Evolutionary conservation across 2,329 filamentous ascomycete genomes (phyloP).

Genomic region (Ramularia endophylla): DNA sequence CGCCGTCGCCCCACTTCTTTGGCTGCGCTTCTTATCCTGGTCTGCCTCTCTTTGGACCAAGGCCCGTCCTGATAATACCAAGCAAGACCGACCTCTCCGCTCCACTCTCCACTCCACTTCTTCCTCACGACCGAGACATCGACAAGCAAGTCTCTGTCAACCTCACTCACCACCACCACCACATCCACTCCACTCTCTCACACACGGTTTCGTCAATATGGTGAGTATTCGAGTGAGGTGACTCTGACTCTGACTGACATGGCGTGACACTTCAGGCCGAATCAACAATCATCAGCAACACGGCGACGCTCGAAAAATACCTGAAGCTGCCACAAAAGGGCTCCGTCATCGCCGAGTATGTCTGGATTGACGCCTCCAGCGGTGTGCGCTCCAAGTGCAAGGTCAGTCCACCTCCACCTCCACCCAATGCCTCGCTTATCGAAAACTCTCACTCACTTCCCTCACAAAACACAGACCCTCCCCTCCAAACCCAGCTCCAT

Average conservation of each 20-base stretch:
- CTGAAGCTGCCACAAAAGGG: constrained; percentile 85
- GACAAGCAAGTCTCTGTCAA: too few species aligned
- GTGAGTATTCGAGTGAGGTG: too few species aligned
- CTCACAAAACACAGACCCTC: constrained; percentile 60
- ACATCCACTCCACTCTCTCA: too few species aligned
- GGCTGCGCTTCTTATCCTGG: too few species aligned
- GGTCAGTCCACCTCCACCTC: constrained; percentile 53
- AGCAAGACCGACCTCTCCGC: too few species aligned
- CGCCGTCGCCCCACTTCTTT: too few species aligned
- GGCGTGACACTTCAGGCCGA: not conserved
- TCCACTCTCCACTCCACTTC: too few species aligned
- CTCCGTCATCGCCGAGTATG: constrained; percentile 85
- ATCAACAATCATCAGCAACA: constrained; percentile 1
- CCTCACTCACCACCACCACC: too few species aligned
- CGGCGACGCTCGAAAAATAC: constrained; percentile 67
- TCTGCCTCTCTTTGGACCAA: too few species aligned
- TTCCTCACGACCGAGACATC: too few species aligned
- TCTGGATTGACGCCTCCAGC: constrained; percentile 86
- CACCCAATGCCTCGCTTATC: constrained; percentile 1
- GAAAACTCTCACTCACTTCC: constrained; percentile 12
- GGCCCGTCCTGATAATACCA: too few species aligned
- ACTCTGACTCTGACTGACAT: not conserved
- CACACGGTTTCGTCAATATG: not conserved
- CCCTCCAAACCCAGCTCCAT: constrained; percentile 51
- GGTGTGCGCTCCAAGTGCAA: constrained; percentile 91